Evolutionary conservation across 768 basidiomycete species (phyloP).

Genomic region (Glaciozyma antarctica): DNA sequence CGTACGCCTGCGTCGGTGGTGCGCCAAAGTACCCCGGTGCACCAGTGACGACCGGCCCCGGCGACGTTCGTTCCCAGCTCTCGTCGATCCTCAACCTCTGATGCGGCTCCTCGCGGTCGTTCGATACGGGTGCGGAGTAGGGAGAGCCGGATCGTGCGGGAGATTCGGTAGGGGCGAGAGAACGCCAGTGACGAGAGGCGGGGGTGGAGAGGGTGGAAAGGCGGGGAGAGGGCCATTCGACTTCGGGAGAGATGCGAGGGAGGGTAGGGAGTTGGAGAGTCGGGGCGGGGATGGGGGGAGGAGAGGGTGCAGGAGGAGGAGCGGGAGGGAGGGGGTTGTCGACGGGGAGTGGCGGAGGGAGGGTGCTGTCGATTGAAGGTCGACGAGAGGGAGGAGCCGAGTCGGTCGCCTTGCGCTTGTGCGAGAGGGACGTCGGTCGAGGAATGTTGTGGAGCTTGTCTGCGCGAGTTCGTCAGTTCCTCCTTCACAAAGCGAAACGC

Average conservation of each 20-base stretch:
- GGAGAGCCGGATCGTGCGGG: background rate
- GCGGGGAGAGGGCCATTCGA: background rate
- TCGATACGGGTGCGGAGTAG: background rate
- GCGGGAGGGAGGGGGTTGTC: background rate
- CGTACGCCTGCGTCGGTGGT: too few species aligned
- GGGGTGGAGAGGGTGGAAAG: background rate
- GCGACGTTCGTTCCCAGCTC: background rate
- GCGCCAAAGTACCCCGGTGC: too few species aligned
- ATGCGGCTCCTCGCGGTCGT: background rate
- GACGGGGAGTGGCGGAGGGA: background rate
- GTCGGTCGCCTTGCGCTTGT: slow-evolving; percentile 19
- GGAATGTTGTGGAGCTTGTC: slow-evolving; percentile 30
- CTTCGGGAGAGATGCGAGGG: background rate
- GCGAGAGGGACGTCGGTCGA: slow-evolving; percentile 22
- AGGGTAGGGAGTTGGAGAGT: background rate
- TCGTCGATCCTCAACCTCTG: background rate
- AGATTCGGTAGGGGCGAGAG: background rate
- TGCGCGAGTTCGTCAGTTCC: background rate
- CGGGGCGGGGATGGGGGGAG: background rate
- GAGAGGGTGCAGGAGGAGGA: background rate
- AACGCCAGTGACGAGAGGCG: too few species aligned
- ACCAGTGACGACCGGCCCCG: too few species aligned
- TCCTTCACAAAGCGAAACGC: too few species aligned
- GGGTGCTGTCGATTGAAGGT: background rate
- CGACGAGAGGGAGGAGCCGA: slow-evolving; percentile 2